Conservation (phyloP, 2,329 filamentous ascomycete genomes). For the Orbilia blumenaviensis region DNA sequence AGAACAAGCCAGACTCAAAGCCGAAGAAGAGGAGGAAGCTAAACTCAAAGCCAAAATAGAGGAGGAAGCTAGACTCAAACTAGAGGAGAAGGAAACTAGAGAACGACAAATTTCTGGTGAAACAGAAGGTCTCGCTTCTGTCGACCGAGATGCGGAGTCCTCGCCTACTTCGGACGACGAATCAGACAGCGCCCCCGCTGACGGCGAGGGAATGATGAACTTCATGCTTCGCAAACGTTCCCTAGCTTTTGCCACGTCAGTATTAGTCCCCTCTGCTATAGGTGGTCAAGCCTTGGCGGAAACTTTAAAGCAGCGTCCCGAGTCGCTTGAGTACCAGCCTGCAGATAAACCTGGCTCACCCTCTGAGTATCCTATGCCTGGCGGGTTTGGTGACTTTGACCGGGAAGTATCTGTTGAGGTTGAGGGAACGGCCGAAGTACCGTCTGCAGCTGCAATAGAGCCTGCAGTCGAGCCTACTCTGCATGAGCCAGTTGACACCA, state of each 20-base stretch:
- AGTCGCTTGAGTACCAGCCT: conserved; percentile 19
- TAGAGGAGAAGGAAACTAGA: conserved; percentile 26
- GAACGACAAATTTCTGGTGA: conserved; percentile 24
- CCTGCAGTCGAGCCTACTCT: neutral
- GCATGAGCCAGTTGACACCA: conserved; percentile 3
- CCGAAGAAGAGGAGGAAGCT: conserved; percentile 17
- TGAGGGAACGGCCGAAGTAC: conserved; percentile 7
- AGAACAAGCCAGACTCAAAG: conserved; percentile 14
- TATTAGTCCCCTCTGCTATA: conserved; percentile 27
- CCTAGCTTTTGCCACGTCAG: conserved; percentile 52
- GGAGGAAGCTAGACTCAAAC: conserved; percentile 36
- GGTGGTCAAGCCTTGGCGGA: conserved; percentile 31
- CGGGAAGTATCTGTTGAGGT: conserved; percentile 1
- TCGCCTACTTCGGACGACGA: conserved; percentile 39
- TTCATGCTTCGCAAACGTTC: conserved; percentile 40
- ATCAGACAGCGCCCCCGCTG: conserved; percentile 37
- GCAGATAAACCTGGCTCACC: conserved; percentile 35
- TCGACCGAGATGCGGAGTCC: conserved; percentile 17
- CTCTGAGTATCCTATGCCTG: conserved; percentile 32
- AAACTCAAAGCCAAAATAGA: neutral
- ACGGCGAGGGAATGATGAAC: conserved; percentile 43
- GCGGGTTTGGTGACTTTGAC: conserved; percentile 38
- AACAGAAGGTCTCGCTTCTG: conserved; percentile 27
- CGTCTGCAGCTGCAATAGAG: neutral
- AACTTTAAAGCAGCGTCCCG: conserved; percentile 12